phyloP scores from a whole-genome alignment of 2,329 filamentous ascomycete species.

The Microcyclospora pomicola region DNA sequence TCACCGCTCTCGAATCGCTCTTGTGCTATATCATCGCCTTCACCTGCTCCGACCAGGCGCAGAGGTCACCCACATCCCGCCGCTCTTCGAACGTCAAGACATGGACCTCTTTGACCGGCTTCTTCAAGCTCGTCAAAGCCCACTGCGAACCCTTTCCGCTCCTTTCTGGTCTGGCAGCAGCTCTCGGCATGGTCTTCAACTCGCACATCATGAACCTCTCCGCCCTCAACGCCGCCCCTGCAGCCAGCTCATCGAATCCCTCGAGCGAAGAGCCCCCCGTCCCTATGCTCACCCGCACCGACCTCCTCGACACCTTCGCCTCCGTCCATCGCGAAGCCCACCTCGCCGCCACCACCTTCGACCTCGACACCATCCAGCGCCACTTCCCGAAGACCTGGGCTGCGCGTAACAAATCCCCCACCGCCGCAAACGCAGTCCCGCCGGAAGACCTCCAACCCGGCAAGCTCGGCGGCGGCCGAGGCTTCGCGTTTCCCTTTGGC shows the following conservation, averaged over 20 bases:
- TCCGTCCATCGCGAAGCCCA: slow-evolving; percentile 8
- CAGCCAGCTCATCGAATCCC: too few species aligned
- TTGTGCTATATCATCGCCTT: slow-evolving; percentile 25
- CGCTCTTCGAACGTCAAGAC: slow-evolving; percentile 9
- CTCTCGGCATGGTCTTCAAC: slow-evolving; percentile 28
- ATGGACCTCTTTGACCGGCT: slow-evolving; percentile 17
- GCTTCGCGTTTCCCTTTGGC: slow-evolving; percentile 29
- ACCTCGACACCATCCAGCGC: slow-evolving; percentile 24
- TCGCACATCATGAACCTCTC: slow-evolving; percentile 22
- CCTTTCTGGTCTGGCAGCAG: slow-evolving; percentile 28
- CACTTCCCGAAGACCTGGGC: slow-evolving; percentile 27
- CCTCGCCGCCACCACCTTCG: slow-evolving; percentile 14
- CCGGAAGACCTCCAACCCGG: slow-evolving; percentile 22
- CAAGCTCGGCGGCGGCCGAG: slow-evolving; percentile 15
- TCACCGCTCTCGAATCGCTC: slow-evolving; percentile 33
- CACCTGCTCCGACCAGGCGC: slow-evolving; percentile 17
- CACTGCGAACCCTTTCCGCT: slow-evolving; percentile 15
- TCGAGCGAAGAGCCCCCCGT: background rate
- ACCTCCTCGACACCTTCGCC: slow-evolving; percentile 7
- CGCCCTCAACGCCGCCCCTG: background rate
- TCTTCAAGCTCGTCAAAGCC: slow-evolving; percentile 16
- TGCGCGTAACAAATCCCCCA: slow-evolving; percentile 8
- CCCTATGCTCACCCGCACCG: slow-evolving; percentile 3
- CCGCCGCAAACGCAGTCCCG: slow-evolving; percentile 10
- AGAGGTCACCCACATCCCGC: slow-evolving; percentile 12